Conservation (phyloP, 2,329 filamentous ascomycete species). For the Endoconidiophora laricicola region DNA sequence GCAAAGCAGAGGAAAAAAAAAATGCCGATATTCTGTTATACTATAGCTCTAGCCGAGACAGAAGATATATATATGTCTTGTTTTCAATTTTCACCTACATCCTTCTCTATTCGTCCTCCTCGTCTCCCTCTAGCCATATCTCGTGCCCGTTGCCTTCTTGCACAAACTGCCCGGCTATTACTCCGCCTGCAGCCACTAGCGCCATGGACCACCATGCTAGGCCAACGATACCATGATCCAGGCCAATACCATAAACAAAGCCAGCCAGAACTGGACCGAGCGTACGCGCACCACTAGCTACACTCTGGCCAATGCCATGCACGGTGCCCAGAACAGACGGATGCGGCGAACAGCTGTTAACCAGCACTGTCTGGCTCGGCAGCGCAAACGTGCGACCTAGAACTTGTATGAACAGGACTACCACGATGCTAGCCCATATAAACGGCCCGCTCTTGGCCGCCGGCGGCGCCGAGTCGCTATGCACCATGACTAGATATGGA, state of each 20-base stretch:
- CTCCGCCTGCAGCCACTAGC: conserved; percentile 30
- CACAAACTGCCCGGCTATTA: conserved; percentile 37
- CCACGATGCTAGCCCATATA: conserved; percentile 48
- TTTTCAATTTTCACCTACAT: neutral
- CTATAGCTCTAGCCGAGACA: too few species aligned
- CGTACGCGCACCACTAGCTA: conserved; percentile 40
- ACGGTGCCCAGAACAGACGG: conserved; percentile 30
- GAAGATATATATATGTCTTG: too few species aligned
- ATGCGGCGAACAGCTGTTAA: conserved; percentile 33
- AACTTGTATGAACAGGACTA: conserved; percentile 48
- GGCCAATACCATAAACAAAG: conserved; percentile 40
- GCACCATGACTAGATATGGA: conserved; percentile 55
- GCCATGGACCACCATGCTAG: conserved; percentile 41
- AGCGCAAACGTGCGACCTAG: conserved; percentile 47
- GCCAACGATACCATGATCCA: conserved; percentile 40
- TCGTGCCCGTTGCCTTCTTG: conserved; percentile 48
- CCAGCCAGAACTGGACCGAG: conserved; percentile 45
- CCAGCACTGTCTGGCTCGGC: conserved; percentile 29
- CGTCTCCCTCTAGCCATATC: conserved; percentile 46
- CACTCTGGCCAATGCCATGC: conserved; percentile 39
- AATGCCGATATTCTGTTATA: too few species aligned
- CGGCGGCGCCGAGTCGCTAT: conserved; percentile 34
- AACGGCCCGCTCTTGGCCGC: conserved; percentile 33
- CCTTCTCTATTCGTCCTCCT: conserved; percentile 21
- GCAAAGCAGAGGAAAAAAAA: too few species aligned